A percentile compares a stretch with the other conserved stretches of the same genome.
Evolutionary conservation across 1,284 basidiomycete genomes (phyloP).

Genomic region (Ganoderma meredithae): DNA sequence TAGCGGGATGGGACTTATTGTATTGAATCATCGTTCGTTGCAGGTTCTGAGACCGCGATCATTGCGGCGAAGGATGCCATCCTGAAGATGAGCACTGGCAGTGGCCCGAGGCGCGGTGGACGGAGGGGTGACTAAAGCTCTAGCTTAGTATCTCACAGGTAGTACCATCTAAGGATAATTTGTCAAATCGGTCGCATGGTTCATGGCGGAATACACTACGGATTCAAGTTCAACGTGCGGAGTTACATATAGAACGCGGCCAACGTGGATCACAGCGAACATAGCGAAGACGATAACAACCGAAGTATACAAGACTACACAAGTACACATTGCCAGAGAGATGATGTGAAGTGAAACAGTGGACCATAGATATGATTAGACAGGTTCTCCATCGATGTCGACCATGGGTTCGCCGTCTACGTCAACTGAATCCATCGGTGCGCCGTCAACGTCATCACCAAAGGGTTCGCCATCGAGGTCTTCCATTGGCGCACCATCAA

Average conservation of each 20-base stretch:
- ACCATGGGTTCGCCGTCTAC: conserved; percentile 25
- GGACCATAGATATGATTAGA: not conserved
- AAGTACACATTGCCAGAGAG: conserved; percentile 29
- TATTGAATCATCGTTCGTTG: conserved; percentile 5
- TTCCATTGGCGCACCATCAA: conserved; percentile 44
- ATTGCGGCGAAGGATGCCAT: conserved; percentile 84
- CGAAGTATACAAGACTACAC: not conserved
- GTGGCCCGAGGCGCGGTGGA: conserved; percentile 49
- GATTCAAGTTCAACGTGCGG: not conserved
- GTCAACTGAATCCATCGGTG: conserved; percentile 40
- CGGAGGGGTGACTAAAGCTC: conserved; percentile 46
- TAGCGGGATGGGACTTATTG: conserved; percentile 1
- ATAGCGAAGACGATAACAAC: not conserved
- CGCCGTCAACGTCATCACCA: conserved; percentile 54
- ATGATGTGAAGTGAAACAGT: not conserved
- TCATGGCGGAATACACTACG: conserved; percentile 8
- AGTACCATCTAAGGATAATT: conserved; percentile 20
- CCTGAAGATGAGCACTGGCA: conserved; percentile 64
- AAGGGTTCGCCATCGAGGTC: conserved; percentile 43
- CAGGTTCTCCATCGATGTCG: conserved; percentile 25
- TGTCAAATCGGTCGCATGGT: conserved; percentile 5
- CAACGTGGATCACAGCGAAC: not conserved
- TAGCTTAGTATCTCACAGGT: conserved; percentile 15
- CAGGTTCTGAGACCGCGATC: conserved; percentile 76
- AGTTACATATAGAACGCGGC: not conserved